Conservation (phyloP, 495 filamentous ascomycete species). For the Aspergillus indologenus region DNA sequence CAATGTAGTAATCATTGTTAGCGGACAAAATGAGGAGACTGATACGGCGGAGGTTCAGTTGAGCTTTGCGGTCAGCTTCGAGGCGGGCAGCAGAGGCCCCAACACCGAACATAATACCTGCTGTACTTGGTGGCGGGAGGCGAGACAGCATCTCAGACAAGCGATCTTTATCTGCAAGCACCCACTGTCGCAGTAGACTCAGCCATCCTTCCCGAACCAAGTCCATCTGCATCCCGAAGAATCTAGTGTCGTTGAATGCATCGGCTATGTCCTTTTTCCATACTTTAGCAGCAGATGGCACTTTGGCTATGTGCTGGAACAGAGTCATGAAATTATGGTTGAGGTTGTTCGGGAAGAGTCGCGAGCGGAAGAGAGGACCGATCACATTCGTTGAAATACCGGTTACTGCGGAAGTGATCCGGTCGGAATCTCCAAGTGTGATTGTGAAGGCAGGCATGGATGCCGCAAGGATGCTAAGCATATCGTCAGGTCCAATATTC, state of each 20-base stretch:
- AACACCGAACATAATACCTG: conserved; percentile 96
- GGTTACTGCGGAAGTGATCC: conserved; percentile 69
- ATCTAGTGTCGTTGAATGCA: conserved; percentile 83
- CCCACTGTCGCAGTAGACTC: conserved; percentile 77
- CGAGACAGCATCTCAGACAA: conserved; percentile 76
- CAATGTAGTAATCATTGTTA: conserved; percentile 71
- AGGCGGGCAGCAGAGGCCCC: conserved; percentile 90
- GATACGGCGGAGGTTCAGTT: conserved; percentile 83
- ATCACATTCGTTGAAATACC: conserved; percentile 82
- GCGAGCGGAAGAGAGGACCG: conserved; percentile 77
- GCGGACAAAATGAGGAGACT: conserved; percentile 73
- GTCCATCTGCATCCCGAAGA: conserved; percentile 66
- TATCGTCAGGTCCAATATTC: conserved; percentile 61
- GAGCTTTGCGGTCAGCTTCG: conserved; percentile 90
- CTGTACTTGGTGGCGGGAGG: conserved; percentile 82
- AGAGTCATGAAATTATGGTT: conserved; percentile 66
- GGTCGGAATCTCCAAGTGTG: conserved; percentile 81
- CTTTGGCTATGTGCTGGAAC: conserved; percentile 69
- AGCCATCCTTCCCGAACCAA: conserved; percentile 76
- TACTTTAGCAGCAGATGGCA: conserved; percentile 75
- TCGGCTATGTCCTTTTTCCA: conserved; percentile 94
- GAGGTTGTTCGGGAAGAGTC: conserved; percentile 84
- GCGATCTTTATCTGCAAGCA: conserved; percentile 80
- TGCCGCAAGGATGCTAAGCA: conserved; percentile 72
- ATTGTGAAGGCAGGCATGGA: conserved; percentile 83